Conservation (phyloP, 192 early-diverging fungal genomes). For the Coemansia sp. region DNA sequence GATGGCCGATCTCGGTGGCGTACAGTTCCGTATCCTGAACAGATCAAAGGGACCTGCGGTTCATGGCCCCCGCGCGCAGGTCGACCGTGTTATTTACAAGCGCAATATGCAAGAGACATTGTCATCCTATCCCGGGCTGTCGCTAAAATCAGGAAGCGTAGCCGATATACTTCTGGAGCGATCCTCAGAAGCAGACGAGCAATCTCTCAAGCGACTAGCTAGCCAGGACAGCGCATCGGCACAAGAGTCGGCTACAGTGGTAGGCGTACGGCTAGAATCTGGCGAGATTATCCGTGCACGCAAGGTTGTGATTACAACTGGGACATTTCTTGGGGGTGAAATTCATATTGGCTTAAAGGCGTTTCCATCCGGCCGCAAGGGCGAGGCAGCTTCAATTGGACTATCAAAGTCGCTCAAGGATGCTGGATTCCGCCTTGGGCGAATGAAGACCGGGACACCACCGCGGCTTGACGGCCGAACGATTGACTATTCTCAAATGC, state of each 20-base stretch:
- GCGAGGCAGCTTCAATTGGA: slow-evolving; percentile 70
- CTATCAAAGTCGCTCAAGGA: slow-evolving; percentile 69
- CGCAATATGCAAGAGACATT: slow-evolving; percentile 65
- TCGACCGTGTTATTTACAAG: slow-evolving; percentile 77
- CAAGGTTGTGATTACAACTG: slow-evolving; percentile 78
- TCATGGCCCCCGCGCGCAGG: slow-evolving; percentile 78
- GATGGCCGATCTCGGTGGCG: slow-evolving; percentile 73
- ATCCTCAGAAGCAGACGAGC: slow-evolving; percentile 20
- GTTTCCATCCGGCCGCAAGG: slow-evolving; percentile 70
- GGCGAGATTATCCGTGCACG: slow-evolving; percentile 64
- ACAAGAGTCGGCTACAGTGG: slow-evolving; percentile 39
- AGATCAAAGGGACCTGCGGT: slow-evolving; percentile 81
- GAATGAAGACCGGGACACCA: slow-evolving; percentile 87
- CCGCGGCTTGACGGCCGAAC: slow-evolving; percentile 71
- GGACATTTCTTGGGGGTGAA: slow-evolving; percentile 78
- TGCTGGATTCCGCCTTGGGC: slow-evolving; percentile 71
- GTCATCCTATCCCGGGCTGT: slow-evolving; percentile 64
- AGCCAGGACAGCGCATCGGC: slow-evolving; percentile 25
- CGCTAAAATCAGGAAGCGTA: slow-evolving; percentile 65
- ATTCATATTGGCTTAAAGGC: slow-evolving; percentile 73
- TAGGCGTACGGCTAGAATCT: slow-evolving; percentile 63
- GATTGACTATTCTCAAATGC: slow-evolving; percentile 68
- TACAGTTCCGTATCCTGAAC: slow-evolving; percentile 81
- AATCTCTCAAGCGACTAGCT: slow-evolving; percentile 24
- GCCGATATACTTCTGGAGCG: slow-evolving; percentile 66